Percentiles rank a stretch among this genome's conserved stretches.
Evolutionary conservation across 768 basidiomycete genomes (phyloP).

Genomic region (Calocybe cyanea): DNA sequence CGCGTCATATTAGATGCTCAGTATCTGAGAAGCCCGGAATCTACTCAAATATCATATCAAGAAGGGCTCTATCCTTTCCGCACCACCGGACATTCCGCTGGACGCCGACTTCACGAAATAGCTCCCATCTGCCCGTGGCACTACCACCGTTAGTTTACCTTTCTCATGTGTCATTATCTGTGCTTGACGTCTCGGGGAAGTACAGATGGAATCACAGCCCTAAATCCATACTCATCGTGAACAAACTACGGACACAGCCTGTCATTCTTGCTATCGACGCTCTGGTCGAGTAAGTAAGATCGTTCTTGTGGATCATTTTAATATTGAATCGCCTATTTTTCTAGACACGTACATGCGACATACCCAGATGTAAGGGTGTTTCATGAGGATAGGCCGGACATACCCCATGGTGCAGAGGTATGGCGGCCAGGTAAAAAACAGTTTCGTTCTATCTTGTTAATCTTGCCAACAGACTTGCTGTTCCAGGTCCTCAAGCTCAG

Average conservation of each 20-base stretch:
- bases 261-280: conserved; percentile 75
- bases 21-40: not conserved
- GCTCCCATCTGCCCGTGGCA: not conserved
- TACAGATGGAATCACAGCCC: conserved; percentile 42
- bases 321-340: not conserved
- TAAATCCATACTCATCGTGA: conserved; percentile 70
- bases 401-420: conserved; percentile 57
- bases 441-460: not conserved
- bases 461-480: not conserved
- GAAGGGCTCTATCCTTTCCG: no score
- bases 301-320: not conserved
- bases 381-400: conserved; percentile 63
- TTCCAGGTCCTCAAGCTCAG: conserved; percentile 43
- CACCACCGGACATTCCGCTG: conserved; percentile 6
- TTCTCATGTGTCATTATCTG: conserved; percentile 1
- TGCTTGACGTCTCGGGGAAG: conserved; percentile 28
- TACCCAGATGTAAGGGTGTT: conserved; percentile 64
- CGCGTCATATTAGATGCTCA: conserved; percentile 4
- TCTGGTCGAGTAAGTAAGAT: conserved; percentile 55
- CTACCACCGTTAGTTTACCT: conserved; percentile 14
- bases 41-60: not conserved
- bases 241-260: conserved; percentile 75
- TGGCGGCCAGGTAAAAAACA: conserved; percentile 61
- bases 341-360: conserved; percentile 51
- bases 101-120: conserved; percentile 7